Evolutionary conservation across 306 rosid species (phyloP), one percentile per base, ranked within the genome.

Genomic region (Prunus mira): DNA sequence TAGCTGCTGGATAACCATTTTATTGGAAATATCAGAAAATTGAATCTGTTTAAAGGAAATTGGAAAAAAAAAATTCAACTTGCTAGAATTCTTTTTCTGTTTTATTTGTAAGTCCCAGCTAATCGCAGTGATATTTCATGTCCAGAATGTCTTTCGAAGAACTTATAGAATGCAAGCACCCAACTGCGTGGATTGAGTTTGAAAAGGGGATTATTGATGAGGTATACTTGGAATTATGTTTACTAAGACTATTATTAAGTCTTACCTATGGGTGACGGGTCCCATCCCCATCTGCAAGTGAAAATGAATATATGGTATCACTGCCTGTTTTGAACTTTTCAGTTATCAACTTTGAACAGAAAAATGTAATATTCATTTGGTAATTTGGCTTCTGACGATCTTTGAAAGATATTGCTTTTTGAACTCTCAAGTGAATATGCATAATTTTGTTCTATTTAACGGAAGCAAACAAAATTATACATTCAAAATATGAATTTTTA

Each of bases 121-220:
- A 76, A 75, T 78, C 72, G 50, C 45, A 64, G 47, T 20, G 63
- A 72, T 67, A 52, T 76, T 81, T 65, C 46, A 62, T 79, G 65
- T 67, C 51, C 89, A 90, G 96, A 79, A 92, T 92, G 98, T 81
- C 97, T 12, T 52, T 95, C 63, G 72, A 88, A 69, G 93, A 95
- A 78, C 89, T 95, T 67, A 64, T 90, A 52, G 97, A 95, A 80
- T 82, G 82, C 84, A 92, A 92, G 88, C 89, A 90, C 78, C 97
- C 97, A 58, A 88, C 89, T 12, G 85, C 96, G 4, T 95, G 98
- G 98, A 34, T 85, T 47, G 93, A 95, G 78, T 95, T 92, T 25
- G 97, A 92, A 76, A 95, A 88, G 85, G 97, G 98, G 67, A 67
- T 85, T 74, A 95, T 92, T 79, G 93, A 89, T 84, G 98, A 92